Conservation (phyloP, 2,329 filamentous ascomycete species). For the Phymatotrichopsis omnivora region DNA sequence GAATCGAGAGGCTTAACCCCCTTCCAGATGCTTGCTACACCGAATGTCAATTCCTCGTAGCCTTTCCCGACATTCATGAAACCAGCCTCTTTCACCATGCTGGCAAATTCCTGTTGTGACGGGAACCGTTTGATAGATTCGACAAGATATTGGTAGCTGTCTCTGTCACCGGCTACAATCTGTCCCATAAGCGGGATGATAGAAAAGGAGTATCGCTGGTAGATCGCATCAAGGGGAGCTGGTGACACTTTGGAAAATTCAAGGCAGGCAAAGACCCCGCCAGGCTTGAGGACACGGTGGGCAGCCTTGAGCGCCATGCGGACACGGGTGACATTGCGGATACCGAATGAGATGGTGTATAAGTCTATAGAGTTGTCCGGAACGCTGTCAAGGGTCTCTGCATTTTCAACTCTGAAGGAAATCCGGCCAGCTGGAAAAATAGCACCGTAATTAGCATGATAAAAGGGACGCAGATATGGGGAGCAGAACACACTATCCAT, state of each 20-base stretch:
- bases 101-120: constrained; percentile 68
- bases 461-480: neutral
- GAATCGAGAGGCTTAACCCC: constrained; percentile 57
- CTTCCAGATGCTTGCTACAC: constrained; percentile 92
- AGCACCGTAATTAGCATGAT: constrained; percentile 37
- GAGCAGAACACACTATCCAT: constrained; percentile 10
- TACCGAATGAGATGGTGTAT: constrained; percentile 96
- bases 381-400: constrained; percentile 60
- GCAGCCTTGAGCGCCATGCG: constrained; percentile 72
- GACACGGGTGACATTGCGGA: constrained; percentile 94
- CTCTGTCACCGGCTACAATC: constrained; percentile 82
- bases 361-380: constrained; percentile 68
- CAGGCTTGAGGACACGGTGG: constrained; percentile 79
- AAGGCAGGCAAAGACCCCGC: constrained; percentile 89
- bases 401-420: constrained; percentile 80
- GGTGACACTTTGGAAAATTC: constrained; percentile 85
- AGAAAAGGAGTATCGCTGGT: constrained; percentile 92
- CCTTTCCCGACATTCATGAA: constrained; percentile 74
- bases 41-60: constrained; percentile 83
- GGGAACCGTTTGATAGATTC: constrained; percentile 96
- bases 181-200: constrained; percentile 94
- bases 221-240: constrained; percentile 68
- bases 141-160: constrained; percentile 96
- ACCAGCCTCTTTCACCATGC: constrained; percentile 73
- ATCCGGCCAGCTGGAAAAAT: constrained; percentile 47